phyloP scores from a whole-genome alignment of 495 filamentous ascomycete genomes.

The Jackrogersella multiformis region DNA sequence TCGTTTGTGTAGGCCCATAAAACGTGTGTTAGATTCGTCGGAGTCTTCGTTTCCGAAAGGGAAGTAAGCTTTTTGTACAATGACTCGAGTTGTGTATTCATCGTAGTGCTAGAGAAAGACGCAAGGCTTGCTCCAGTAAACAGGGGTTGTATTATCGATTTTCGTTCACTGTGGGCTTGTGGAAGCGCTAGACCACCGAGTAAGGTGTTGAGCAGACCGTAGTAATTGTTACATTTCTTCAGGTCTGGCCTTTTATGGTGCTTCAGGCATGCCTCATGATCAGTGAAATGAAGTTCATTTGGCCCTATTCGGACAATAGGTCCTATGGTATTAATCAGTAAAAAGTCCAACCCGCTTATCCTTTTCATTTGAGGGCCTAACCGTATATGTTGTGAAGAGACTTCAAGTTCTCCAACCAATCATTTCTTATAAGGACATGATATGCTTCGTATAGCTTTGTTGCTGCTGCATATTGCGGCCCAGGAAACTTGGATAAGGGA shows the following conservation, averaged over 20 bases:
- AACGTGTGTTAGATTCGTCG: neutral
- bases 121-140: slow-evolving; percentile 1
- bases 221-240: neutral
- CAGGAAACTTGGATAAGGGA: neutral
- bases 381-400: neutral
- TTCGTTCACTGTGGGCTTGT: neutral
- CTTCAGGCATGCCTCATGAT: neutral
- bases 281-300: neutral
- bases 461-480: neutral
- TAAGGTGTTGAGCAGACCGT: neutral
- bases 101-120: neutral
- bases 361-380: neutral
- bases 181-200: neutral
- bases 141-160: neutral
- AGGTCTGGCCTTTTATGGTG: neutral
- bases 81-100: neutral
- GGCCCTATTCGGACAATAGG: slow-evolving; percentile 2
- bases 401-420: neutral
- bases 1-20: slow-evolving; percentile 6
- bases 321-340: neutral
- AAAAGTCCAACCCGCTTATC: neutral
- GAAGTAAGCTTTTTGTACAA: slow-evolving; percentile 1
- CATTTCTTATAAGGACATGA: slow-evolving; percentile 3
- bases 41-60: neutral
- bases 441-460: slow-evolving; percentile 1